Conservation (phyloP, 2,329 filamentous ascomycete species). For the Microdochium nivale region DNA sequence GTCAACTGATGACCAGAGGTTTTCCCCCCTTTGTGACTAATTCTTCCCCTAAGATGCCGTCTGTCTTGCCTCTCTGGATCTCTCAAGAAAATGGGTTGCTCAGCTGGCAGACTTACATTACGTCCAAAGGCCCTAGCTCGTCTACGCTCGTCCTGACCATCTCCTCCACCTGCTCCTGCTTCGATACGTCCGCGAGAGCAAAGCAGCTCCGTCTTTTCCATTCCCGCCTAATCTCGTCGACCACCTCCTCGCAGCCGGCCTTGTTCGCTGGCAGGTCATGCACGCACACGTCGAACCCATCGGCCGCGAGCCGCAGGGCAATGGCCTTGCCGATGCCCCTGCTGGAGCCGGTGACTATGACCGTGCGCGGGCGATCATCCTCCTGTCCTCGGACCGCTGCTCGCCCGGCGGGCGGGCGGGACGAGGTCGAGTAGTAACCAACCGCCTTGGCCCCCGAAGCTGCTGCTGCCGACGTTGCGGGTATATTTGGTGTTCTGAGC, state of each 20-base stretch:
- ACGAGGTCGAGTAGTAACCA: too few species aligned
- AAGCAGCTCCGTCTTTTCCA: conserved; percentile 36
- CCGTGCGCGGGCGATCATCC: conserved; percentile 7
- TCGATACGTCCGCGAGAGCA: conserved; percentile 53
- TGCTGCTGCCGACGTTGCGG: too few species aligned
- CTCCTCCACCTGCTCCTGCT: conserved; percentile 35
- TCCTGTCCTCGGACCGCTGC: background rate
- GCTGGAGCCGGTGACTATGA: conserved; percentile 19
- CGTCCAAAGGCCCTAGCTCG: conserved; percentile 40
- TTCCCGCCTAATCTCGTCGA: conserved; percentile 36
- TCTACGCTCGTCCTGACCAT: conserved; percentile 43
- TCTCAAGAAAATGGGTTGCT: too few species aligned
- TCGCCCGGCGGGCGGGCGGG: too few species aligned
- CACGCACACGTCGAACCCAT: conserved; percentile 58
- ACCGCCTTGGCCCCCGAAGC: too few species aligned
- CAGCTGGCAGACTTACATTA: conserved; percentile 23
- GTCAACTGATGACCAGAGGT: too few species aligned
- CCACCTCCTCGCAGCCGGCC: conserved; percentile 40
- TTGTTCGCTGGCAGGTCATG: conserved; percentile 51
- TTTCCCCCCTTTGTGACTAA: too few species aligned
- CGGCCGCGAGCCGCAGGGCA: conserved; percentile 52
- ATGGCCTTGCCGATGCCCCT: conserved; percentile 48
- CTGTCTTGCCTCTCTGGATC: too few species aligned
- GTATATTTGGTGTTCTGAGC: too few species aligned
- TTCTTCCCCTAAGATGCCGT: too few species aligned